Evolutionary conservation across 169 alveolate species (phyloP).

Genomic region (Cryptosporidium muris): DNA sequence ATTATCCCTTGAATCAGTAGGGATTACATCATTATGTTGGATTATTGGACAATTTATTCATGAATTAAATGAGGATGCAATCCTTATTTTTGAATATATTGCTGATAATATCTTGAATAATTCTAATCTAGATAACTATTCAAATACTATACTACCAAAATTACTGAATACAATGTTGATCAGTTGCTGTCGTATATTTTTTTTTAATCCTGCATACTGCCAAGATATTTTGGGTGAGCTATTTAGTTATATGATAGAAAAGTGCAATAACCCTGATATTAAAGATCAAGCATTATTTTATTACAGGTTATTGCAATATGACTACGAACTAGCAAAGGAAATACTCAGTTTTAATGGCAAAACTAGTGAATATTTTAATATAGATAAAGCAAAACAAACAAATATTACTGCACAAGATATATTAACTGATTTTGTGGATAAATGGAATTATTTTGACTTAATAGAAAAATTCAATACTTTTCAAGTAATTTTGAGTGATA

Average conservation of each 20-base stretch:
- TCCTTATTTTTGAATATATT: slow-evolving; percentile 20
- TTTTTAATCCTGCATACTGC: slow-evolving; percentile 32
- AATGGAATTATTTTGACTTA: slow-evolving; percentile 23
- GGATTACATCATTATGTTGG: slow-evolving; percentile 49
- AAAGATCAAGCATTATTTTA: slow-evolving; percentile 66
- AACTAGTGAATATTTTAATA: not conserved
- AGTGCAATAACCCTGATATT: slow-evolving; percentile 43
- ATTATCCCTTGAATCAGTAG: slow-evolving; percentile 12
- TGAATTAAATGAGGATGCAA: slow-evolving; percentile 7
- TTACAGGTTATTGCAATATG: slow-evolving; percentile 44
- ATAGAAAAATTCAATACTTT: slow-evolving; percentile 21
- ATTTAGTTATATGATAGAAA: slow-evolving; percentile 24
- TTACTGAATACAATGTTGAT: slow-evolving; percentile 26
- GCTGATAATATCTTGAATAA: not conserved
- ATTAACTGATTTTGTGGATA: slow-evolving; percentile 17
- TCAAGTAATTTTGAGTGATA: not conserved
- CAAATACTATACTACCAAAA: slow-evolving; percentile 1
- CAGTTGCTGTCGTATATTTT: slow-evolving; percentile 50
- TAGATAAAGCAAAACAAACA: not conserved
- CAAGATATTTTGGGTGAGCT: slow-evolving; percentile 32
- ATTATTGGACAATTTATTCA: slow-evolving; percentile 35
- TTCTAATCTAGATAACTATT: slow-evolving; percentile 16
- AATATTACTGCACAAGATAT: slow-evolving; percentile 1
- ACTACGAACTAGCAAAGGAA: slow-evolving; percentile 19
- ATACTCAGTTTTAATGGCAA: not conserved